Percentiles rank a stretch among this genome's conserved stretches.
phyloP scores from a whole-genome alignment of 2,329 filamentous ascomycete genomes.

The Xylariaceae sp. region DNA sequence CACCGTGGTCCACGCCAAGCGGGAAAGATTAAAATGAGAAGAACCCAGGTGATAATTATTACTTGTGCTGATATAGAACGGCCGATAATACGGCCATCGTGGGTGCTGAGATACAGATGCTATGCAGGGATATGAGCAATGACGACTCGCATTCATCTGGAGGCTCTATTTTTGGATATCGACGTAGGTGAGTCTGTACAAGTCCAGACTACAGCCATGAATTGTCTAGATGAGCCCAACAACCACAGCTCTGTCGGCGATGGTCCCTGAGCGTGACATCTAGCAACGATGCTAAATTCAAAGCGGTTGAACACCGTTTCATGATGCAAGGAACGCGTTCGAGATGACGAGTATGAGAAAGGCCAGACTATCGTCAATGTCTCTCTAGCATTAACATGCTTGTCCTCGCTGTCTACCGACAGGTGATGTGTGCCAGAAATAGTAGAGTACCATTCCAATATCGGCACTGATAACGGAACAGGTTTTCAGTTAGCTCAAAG shows the following conservation, averaged over 20 bases:
- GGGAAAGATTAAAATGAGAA: constrained; percentile 17
- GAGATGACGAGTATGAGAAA: constrained; percentile 9
- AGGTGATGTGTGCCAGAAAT: constrained; percentile 14
- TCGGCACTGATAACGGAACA: background rate
- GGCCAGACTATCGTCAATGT: constrained; percentile 2
- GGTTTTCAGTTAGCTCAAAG: constrained; percentile 1
- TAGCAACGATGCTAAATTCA: background rate
- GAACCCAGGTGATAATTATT: constrained; percentile 11
- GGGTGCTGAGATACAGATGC: background rate
- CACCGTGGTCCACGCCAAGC: constrained; percentile 16
- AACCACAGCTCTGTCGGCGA: constrained; percentile 5
- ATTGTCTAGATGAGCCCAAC: constrained; percentile 21
- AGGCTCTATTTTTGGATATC: constrained; percentile 21
- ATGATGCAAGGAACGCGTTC: constrained; percentile 4
- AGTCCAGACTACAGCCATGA: constrained; percentile 20
- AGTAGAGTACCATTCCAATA: constrained; percentile 6
- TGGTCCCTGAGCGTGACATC: constrained; percentile 6
- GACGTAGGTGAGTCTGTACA: constrained; percentile 6
- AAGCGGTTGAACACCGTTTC: constrained; percentile 2
- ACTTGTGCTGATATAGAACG: constrained; percentile 14
- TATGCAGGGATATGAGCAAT: constrained; percentile 8
- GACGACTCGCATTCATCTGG: constrained; percentile 11
- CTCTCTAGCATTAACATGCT: constrained; percentile 13
- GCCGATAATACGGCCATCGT: constrained; percentile 19
- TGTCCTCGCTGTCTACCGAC: constrained; percentile 8